Evolutionary conservation across 2,329 filamentous ascomycete genomes (phyloP).

Genomic region (Pseudomassariella vexata): DNA sequence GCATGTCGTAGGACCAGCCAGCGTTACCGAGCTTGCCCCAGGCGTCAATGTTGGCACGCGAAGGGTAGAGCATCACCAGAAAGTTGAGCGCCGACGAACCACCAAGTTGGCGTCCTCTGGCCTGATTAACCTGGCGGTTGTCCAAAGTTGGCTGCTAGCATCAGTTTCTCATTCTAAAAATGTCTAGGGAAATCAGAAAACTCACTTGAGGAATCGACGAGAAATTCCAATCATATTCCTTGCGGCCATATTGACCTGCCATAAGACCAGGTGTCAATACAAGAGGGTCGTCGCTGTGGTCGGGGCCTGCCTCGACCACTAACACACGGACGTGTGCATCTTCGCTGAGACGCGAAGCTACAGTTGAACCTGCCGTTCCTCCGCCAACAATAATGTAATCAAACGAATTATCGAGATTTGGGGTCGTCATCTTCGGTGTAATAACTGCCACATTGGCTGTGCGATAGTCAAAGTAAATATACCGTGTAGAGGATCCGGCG

Average conservation of each 20-base stretch:
- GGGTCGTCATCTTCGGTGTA: neutral
- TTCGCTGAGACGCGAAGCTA: slow-evolving; percentile 36
- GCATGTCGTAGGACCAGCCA: slow-evolving; percentile 17
- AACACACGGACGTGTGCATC: slow-evolving; percentile 27
- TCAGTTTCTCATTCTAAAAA: neutral
- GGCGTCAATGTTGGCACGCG: slow-evolving; percentile 18
- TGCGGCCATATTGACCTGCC: slow-evolving; percentile 24
- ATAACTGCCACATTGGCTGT: too few species aligned
- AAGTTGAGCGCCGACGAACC: slow-evolving; percentile 24
- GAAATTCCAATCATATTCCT: slow-evolving; percentile 35
- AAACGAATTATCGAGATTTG: slow-evolving; percentile 21
- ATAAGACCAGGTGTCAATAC: slow-evolving; percentile 30
- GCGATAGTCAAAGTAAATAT: neutral
- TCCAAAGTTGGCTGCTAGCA: slow-evolving; percentile 18
- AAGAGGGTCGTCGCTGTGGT: slow-evolving; percentile 26
- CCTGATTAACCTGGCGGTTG: slow-evolving; percentile 22
- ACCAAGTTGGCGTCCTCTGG: slow-evolving; percentile 26
- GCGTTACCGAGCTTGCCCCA: slow-evolving; percentile 22
- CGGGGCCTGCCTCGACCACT: slow-evolving; percentile 33
- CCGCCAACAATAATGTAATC: slow-evolving; percentile 45
- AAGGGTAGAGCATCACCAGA: slow-evolving; percentile 20
- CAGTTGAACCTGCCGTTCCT: slow-evolving; percentile 42
- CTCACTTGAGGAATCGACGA: slow-evolving; percentile 27
- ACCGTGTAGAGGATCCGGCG: too few species aligned
- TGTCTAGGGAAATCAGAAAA: neutral